Conservation (phyloP, 306 rosid species). For the Mimosa bimucronata region DNA sequence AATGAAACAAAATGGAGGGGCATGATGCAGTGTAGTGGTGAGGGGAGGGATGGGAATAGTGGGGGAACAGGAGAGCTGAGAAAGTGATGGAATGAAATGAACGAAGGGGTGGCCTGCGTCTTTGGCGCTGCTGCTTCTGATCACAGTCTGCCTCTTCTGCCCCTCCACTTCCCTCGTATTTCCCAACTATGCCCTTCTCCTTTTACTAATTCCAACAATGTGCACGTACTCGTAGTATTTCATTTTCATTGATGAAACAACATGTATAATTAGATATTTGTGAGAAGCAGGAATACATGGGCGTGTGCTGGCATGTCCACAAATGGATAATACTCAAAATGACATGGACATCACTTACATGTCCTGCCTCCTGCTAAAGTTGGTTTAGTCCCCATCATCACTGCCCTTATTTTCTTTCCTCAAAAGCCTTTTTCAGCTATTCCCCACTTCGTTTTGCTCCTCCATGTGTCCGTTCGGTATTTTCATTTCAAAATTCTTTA, state of each 20-base stretch:
- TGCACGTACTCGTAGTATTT: too few species aligned
- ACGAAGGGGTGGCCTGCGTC: conserved; percentile 48
- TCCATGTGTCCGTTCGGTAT: too few species aligned
- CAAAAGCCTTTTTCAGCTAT: too few species aligned
- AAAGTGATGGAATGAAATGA: conserved; percentile 8
- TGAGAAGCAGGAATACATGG: neutral
- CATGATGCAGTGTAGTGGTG: too few species aligned
- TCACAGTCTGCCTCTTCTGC: conserved; percentile 14
- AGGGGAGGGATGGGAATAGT: neutral
- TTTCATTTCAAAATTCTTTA: too few species aligned
- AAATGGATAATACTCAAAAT: conserved; percentile 49
- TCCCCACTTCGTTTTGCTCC: too few species aligned
- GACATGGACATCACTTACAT: conserved; percentile 50
- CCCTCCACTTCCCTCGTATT: neutral
- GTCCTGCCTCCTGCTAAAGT: conserved; percentile 33
- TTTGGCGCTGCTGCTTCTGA: conserved; percentile 53
- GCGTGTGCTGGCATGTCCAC: conserved; percentile 31
- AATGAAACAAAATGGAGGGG: neutral
- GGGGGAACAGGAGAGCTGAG: neutral
- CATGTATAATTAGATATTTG: too few species aligned
- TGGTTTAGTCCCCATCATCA: conserved; percentile 37
- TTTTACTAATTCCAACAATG: too few species aligned
- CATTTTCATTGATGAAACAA: too few species aligned
- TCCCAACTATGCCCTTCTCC: neutral
- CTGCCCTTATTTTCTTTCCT: neutral